A percentile compares a stretch with the other conserved stretches of the same genome.
These are phyloP conservation scores for Rachicladosporium sp. DNA, from an alignment of 2,329 filamentous ascomycete species.

Conservation along the genomic window DNA sequence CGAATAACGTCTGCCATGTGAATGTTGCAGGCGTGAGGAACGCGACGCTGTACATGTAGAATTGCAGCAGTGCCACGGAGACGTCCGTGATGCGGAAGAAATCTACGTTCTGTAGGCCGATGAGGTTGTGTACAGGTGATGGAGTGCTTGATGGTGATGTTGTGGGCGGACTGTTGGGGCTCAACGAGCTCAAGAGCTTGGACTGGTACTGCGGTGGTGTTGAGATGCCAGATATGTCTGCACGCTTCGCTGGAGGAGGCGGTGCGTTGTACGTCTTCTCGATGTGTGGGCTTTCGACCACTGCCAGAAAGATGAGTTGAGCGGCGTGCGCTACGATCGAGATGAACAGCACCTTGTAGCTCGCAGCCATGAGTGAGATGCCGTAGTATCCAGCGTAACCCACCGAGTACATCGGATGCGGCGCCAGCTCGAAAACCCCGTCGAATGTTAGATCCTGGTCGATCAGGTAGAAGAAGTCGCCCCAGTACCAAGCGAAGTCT, in stretches of 20 bases:
- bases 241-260: constrained; percentile 39
- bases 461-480: constrained; percentile 97
- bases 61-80: constrained; percentile 61
- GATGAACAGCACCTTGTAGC: constrained; percentile 94
- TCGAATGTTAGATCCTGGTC: constrained; percentile 97
- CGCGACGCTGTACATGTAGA: constrained; percentile 64
- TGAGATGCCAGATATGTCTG: constrained; percentile 25
- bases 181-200: constrained; percentile 26
- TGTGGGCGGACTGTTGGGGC: constrained; percentile 22
- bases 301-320: constrained; percentile 82
- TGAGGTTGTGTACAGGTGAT: constrained; percentile 64
- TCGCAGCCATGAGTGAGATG: constrained; percentile 94
- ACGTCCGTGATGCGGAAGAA: constrained; percentile 78
- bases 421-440: constrained; percentile 97
- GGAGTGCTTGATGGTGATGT: constrained; percentile 38
- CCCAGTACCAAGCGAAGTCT: constrained; percentile 99
- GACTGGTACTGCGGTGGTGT: constrained; percentile 29
- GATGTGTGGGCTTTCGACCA: constrained; percentile 95
- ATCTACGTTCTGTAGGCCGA: constrained; percentile 76
- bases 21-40: constrained; percentile 65
- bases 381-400: constrained; percentile 97
- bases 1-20: constrained; percentile 64
- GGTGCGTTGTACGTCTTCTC: constrained; percentile 95
- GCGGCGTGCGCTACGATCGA: constrained; percentile 89
- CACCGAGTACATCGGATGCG: constrained; percentile 97